Percentiles rank a stretch among this genome's conserved stretches.
Conservation (phyloP, 176 grass and related monocot genomes). For the Eragrostis curvula region DNA sequence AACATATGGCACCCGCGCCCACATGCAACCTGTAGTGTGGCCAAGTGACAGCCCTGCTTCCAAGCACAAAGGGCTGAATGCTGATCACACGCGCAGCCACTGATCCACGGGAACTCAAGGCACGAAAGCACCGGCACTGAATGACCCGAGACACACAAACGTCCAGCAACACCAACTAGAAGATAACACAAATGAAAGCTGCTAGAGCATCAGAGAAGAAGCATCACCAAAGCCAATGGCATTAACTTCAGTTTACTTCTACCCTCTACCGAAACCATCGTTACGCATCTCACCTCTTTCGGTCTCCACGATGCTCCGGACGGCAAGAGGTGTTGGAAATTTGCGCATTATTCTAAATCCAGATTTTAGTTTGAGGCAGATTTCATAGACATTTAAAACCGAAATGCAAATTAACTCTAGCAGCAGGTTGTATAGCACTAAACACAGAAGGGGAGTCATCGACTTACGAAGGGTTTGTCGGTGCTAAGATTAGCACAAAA, state of each 20-base stretch:
- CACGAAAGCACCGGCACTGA: background rate
- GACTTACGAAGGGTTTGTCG: no score
- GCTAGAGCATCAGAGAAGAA: background rate
- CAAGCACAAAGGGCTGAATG: background rate
- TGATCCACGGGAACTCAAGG: background rate
- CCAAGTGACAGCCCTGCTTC: background rate
- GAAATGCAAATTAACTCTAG: no score
- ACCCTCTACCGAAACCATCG: conserved; percentile 33
- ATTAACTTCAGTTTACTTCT: conserved; percentile 32
- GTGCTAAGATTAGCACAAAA: no score
- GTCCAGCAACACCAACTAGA: background rate
- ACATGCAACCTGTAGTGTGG: no score
- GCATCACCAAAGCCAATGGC: conserved; percentile 27
- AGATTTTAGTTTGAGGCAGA: no score
- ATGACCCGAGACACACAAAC: conserved; percentile 33
- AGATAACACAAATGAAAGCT: conserved; percentile 3
- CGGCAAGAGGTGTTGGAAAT: no score
- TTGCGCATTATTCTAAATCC: no score
- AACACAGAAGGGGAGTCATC: no score
- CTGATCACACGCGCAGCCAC: background rate
- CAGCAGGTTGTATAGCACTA: no score
- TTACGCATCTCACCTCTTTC: background rate
- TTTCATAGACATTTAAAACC: no score
- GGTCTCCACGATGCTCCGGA: background rate
- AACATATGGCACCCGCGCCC: no score